Base-by-base conservation (phyloP, 2,329 filamentous ascomycete species). In the Alternaria dauci region DNA sequence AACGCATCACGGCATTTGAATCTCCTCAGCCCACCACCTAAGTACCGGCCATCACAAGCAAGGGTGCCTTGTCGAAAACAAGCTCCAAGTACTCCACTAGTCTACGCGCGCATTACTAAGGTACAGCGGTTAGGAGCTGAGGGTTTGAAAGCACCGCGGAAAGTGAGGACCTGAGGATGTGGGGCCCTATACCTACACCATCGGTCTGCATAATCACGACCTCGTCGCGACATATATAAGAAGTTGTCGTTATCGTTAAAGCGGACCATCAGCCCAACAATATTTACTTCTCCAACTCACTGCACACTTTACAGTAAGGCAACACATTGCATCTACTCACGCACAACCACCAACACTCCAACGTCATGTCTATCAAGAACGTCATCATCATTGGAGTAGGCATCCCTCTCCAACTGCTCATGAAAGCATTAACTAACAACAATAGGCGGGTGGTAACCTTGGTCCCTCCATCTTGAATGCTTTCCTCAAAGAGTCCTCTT, bases 301-400 rank as follows among this genome's bases (percentile, higher is more conserved):
- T n/a, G 4, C 11, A 8, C 20, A 38, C 20, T 26, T 14, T 38
- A 38, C 5, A 18, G 3, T 2, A 5, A 7, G 23, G 3, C 3
- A 16, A 25, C 2, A 26, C 6, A 50, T 18, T 8, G 0, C 1
- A 8, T 4, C 14, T 3, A 5, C 16, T 25, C 11, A 39, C n/a
- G 16, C 16, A 52, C 14, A 1, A 39, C 6, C 2, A 54, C 30
- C 55, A 60, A 62, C 58, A 25, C 53, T 42, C 26, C 9, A 36
- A 52, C 48, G 69, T 43, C 41, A 74, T 74, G 71, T 70, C 73
- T 44, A 78, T 82, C 72, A 77, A 81, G 59, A 82, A 80, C 43
- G 80, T 83, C 43, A 73, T 79, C 48, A 72, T 83, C 47, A 72
- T 82, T 36, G 81, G 81, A 12, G 80, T 80, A 63, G 73, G 73